Percentiles rank a stretch among this genome's conserved stretches.
phyloP scores from a whole-genome alignment of 768 basidiomycete genomes.

The Boletus huronensis region DNA sequence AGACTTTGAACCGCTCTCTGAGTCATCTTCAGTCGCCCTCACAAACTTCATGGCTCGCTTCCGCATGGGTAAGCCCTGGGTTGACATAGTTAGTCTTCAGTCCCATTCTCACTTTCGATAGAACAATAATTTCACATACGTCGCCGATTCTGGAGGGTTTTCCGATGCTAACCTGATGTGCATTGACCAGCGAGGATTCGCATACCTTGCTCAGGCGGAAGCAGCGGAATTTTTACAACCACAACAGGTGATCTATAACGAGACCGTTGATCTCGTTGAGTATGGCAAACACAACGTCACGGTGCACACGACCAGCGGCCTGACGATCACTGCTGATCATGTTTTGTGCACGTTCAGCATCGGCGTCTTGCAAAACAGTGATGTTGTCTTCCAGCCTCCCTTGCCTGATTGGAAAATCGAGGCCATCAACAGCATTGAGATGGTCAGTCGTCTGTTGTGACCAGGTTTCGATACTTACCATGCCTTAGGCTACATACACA shows the following conservation, averaged over 20 bases:
- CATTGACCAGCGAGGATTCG: slow-evolving; percentile 63
- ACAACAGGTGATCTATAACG: slow-evolving; percentile 45
- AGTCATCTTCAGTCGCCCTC: slow-evolving; percentile 55
- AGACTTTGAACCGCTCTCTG: not conserved
- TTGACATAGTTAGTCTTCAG: not conserved
- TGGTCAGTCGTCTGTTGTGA: slow-evolving; percentile 36
- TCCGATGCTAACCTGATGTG: slow-evolving; percentile 50
- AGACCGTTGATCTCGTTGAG: slow-evolving; percentile 46
- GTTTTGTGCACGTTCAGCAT: slow-evolving; percentile 67
- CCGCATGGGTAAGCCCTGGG: slow-evolving; percentile 48
- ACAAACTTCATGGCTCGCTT: slow-evolving; percentile 60
- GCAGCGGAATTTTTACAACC: slow-evolving; percentile 51
- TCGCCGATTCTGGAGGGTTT: slow-evolving; percentile 52
- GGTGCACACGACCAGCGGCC: slow-evolving; percentile 45
- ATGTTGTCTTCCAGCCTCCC: slow-evolving; percentile 52
- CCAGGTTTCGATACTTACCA: not conserved
- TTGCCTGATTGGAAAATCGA: slow-evolving; percentile 63
- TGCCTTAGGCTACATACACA: slow-evolving; percentile 51
- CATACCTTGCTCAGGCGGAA: slow-evolving; percentile 51
- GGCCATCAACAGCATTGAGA: slow-evolving; percentile 57
- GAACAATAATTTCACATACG: slow-evolving; percentile 63
- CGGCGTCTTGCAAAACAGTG: slow-evolving; percentile 64
- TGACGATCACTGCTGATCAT: slow-evolving; percentile 48
- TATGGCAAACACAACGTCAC: slow-evolving; percentile 45
- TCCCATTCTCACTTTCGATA: slow-evolving; percentile 21